phyloP scores from a whole-genome alignment of 2,329 filamentous ascomycete genomes.

The Macroventuria anomochaeta region DNA sequence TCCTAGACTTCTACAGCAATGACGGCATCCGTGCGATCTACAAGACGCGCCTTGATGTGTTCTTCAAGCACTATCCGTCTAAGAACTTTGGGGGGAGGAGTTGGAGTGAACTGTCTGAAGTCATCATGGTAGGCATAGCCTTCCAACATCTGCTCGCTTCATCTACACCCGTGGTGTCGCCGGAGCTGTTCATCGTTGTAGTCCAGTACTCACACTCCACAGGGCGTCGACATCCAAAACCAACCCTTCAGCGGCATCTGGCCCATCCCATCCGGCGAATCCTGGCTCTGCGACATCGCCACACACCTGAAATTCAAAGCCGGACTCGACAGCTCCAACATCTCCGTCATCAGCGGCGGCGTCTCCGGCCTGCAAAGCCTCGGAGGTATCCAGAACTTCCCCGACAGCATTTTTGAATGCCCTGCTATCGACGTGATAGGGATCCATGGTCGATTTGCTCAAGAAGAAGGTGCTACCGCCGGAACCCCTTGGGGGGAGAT shows the following conservation, averaged over 20 bases:
- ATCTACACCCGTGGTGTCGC: no score
- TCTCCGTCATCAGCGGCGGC: slow-evolving; percentile 46
- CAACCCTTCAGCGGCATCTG: slow-evolving; percentile 45
- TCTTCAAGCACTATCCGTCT: slow-evolving; percentile 46
- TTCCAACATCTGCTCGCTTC: no score
- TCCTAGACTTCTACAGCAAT: slow-evolving; percentile 46
- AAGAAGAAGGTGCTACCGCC: slow-evolving; percentile 31
- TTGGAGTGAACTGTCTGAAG: slow-evolving; percentile 41
- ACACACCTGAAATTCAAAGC: slow-evolving; percentile 39
- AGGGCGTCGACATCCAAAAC: slow-evolving; percentile 48
- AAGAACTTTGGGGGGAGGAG: slow-evolving; percentile 41
- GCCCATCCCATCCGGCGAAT: slow-evolving; percentile 44
- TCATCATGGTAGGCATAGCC: slow-evolving; percentile 38
- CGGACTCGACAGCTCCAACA: slow-evolving; percentile 35
- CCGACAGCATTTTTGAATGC: slow-evolving; percentile 42
- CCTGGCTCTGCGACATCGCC: slow-evolving; percentile 47
- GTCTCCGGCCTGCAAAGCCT: slow-evolving; percentile 40
- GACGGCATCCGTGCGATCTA: slow-evolving; percentile 38
- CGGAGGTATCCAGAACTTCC: slow-evolving; percentile 39
- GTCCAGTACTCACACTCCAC: background rate
- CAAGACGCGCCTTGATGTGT: slow-evolving; percentile 41
- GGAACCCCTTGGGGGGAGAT: slow-evolving; percentile 45
- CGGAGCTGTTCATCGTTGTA: background rate
- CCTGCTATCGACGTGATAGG: slow-evolving; percentile 44
- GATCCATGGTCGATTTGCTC: slow-evolving; percentile 43